These are phyloP conservation scores for Colletotrichum simmondsii DNA, from an alignment of 2,329 filamentous ascomycete species.

Conservation along the genomic window DNA sequence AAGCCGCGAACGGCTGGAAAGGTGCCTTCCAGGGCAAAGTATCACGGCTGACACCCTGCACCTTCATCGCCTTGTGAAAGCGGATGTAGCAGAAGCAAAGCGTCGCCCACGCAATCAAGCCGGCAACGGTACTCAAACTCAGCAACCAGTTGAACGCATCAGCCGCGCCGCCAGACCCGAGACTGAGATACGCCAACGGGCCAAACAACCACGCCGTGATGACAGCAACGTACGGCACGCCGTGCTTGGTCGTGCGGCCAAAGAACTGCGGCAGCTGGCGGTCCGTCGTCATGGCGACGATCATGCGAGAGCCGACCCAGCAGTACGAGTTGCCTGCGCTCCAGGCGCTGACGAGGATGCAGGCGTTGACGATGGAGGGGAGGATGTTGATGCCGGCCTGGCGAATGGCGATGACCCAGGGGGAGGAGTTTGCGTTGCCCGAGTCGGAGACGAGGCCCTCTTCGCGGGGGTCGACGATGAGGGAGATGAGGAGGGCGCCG, in stretches of 20 bases:
- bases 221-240: conserved; percentile 56
- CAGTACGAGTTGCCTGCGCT: conserved; percentile 55
- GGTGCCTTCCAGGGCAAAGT: conserved; percentile 55
- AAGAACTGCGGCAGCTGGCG: conserved; percentile 47
- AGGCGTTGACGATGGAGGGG: conserved; percentile 59
- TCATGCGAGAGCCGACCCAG: conserved; percentile 55
- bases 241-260: conserved; percentile 47
- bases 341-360: conserved; percentile 58
- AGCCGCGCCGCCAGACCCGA: conserved; percentile 55
- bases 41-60: conserved; percentile 47
- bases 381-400: conserved; percentile 50
- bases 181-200: conserved; percentile 54
- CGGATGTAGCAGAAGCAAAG: conserved; percentile 56
- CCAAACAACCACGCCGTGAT: conserved; percentile 49
- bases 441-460: conserved; percentile 50
- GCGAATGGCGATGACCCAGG: conserved; percentile 57
- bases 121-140: conserved; percentile 56
- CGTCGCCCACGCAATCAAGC: conserved; percentile 55
- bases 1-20: conserved; percentile 54
- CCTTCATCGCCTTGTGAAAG: conserved; percentile 52
- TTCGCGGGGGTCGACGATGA: conserved; percentile 53
- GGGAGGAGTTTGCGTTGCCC: conserved; percentile 50
- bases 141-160: conserved; percentile 60
- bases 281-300: conserved; percentile 46
- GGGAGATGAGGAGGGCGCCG: conserved; percentile 55